Conservation (phyloP, 768 basidiomycete genomes). For the Mycena filopes region DNA sequence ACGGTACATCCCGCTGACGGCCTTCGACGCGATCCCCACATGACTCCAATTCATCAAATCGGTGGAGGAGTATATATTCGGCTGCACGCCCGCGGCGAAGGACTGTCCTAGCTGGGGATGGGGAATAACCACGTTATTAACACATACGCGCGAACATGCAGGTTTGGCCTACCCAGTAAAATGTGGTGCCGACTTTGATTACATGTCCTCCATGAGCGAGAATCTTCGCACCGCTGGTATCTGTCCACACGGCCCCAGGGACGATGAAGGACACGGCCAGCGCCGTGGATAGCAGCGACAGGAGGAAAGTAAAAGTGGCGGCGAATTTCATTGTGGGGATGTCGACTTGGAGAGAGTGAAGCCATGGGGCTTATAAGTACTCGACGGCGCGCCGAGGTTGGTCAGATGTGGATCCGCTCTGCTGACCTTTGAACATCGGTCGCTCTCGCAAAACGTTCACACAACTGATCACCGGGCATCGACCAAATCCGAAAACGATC, state of each 20-base stretch:
- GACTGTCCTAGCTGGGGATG: slow-evolving; percentile 18
- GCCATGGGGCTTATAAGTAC: slow-evolving; percentile 1
- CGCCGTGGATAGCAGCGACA: slow-evolving; percentile 15
- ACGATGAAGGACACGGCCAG: slow-evolving; percentile 27
- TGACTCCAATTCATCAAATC: slow-evolving; percentile 27
- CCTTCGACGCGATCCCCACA: slow-evolving; percentile 13
- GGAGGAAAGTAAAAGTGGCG: slow-evolving; percentile 8
- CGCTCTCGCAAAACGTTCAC: background rate
- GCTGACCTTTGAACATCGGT: background rate
- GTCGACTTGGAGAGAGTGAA: background rate
- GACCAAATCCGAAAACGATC: too few relatives aligned
- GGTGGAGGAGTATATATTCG: slow-evolving; percentile 24
- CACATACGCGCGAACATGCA: too few relatives aligned
- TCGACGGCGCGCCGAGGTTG: slow-evolving; percentile 12
- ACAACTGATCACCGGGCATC: background rate
- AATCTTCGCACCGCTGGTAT: slow-evolving; percentile 27
- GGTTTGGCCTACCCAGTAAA: slow-evolving; percentile 28
- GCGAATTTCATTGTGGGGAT: slow-evolving; percentile 16
- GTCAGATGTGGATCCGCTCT: background rate
- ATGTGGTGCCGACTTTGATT: slow-evolving; percentile 20
- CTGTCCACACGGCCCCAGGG: slow-evolving; percentile 26
- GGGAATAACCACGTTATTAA: too few relatives aligned
- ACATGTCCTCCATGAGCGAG: slow-evolving; percentile 25
- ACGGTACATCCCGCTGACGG: slow-evolving; percentile 17
- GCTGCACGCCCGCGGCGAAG: slow-evolving; percentile 9